phyloP scores from a whole-genome alignment of 2,329 filamentous ascomycete species.

The Rasamsonia emersonii region DNA sequence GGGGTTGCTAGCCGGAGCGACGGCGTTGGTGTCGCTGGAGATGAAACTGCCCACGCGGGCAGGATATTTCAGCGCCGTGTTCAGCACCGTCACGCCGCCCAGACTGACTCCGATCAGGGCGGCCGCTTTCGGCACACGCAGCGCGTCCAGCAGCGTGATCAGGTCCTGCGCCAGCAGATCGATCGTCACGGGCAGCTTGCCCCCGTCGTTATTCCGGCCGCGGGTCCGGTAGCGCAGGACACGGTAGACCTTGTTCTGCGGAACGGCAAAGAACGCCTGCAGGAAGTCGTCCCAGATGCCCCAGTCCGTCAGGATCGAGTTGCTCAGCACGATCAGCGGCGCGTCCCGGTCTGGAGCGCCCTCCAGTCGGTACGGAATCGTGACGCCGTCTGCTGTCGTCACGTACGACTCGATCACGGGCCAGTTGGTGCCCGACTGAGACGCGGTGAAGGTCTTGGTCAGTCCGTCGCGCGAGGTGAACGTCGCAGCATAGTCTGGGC shows the following conservation, averaged over 20 bases:
- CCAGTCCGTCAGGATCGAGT: slow-evolving; percentile 69
- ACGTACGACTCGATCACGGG: slow-evolving; percentile 59
- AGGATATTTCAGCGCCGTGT: slow-evolving; percentile 61
- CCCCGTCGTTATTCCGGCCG: slow-evolving; percentile 47
- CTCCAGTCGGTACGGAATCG: slow-evolving; percentile 66
- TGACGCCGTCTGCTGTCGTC: slow-evolving; percentile 58
- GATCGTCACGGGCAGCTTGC: slow-evolving; percentile 45
- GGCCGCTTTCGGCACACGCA: slow-evolving; percentile 60
- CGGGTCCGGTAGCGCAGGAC: slow-evolving; percentile 71
- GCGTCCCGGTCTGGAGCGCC: slow-evolving; percentile 59
- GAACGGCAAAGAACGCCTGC: slow-evolving; percentile 46
- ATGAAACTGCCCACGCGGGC: slow-evolving; percentile 53
- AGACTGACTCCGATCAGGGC: slow-evolving; percentile 69
- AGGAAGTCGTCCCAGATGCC: slow-evolving; percentile 76
- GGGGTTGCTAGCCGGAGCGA: slow-evolving; percentile 64
- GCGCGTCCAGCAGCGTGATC: slow-evolving; percentile 54
- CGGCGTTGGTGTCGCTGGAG: slow-evolving; percentile 69
- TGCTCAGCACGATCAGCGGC: slow-evolving; percentile 66
- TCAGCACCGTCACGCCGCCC: slow-evolving; percentile 69
- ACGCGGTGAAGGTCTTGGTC: slow-evolving; percentile 47
- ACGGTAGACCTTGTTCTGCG: slow-evolving; percentile 52
- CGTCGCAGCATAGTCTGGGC: slow-evolving; percentile 38
- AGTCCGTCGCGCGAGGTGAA: slow-evolving; percentile 49
- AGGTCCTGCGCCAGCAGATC: slow-evolving; percentile 63
- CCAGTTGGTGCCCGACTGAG: slow-evolving; percentile 24